Evolutionary conservation across 2,329 filamentous ascomycete species (phyloP), one percentile per base, ranked within the genome.

Genomic region (Myriosclerotinia curreyana): DNA sequence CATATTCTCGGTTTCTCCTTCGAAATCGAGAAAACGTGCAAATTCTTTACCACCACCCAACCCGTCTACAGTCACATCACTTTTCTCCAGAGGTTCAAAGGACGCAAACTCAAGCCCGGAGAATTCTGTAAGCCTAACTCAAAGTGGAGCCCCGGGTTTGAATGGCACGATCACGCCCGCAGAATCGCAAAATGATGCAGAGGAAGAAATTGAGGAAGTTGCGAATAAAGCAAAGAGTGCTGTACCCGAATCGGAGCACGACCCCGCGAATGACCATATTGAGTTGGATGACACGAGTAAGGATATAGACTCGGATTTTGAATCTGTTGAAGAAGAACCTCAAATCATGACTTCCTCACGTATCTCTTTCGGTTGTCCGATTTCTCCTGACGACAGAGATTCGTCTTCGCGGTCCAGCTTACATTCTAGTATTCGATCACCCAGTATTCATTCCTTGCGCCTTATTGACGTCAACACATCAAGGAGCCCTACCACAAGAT

Each of bases 281-380:
- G 58, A 69, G 56, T 68, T 68, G 22, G 68, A 69, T 17, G 67
- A 69, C 40, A 69, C 66, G 20, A 49, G 31, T 48, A 66, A 70
- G 15, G 69, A 70, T 46, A 56, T 50, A 34, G 70, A 73, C 36
- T 42, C 50, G 4, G 71, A 72, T 14, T 72, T 72, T 42, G 69
- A 72, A 25, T 69, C 51, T 44, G 34, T 72, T 28, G 66, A 65
- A 7, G 74, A 75, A 66, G 74, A 74, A 56, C 70, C 72, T 31
- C 69, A 72, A 61, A 74, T 76, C 51, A 72, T 76, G 71, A 75
- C 74, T 12, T 75, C 73, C 34, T 72, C 72, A 28, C 70, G 74
- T 20, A 65, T 76, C 12, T 75, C 74, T 17, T 68, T 75, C 38
- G 69, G 69, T 55, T 71, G 71, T 22, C 55, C 67, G 34, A 63